Evolutionary conservation across 345 rosid species (phyloP).

Genomic region (Arabis hirsuta): DNA sequence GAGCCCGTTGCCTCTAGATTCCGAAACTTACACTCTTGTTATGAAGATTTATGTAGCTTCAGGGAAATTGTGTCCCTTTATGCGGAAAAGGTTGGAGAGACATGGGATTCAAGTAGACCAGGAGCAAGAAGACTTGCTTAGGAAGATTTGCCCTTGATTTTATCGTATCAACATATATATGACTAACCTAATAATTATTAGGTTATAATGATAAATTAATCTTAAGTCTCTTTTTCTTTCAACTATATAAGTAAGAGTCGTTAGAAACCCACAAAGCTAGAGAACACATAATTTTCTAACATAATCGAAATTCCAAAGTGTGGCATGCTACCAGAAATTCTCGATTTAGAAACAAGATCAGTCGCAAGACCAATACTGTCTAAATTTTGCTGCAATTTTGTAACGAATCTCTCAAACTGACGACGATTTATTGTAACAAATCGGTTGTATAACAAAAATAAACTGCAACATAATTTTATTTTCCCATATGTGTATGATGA

Average conservation of each 20-base stretch:
- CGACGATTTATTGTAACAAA: no score
- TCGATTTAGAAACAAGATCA: neutral
- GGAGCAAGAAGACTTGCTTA: conserved; percentile 56
- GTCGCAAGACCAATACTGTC: neutral
- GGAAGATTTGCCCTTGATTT: conserved; percentile 41
- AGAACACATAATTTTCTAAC: neutral
- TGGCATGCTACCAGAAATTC: neutral
- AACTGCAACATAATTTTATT: no score
- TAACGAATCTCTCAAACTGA: no score
- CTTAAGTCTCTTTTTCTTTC: no score
- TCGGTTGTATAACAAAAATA: no score
- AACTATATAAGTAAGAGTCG: no score
- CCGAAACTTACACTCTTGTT: conserved; percentile 38
- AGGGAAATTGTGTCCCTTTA: conserved; percentile 48
- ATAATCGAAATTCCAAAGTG: neutral
- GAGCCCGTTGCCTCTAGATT: no score
- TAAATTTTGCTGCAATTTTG: neutral
- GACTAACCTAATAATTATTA: no score
- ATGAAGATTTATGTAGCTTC: conserved; percentile 52
- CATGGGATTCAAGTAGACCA: conserved; percentile 46
- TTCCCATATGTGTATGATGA: no score
- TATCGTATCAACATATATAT: no score
- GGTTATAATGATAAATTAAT: no score
- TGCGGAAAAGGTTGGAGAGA: conserved; percentile 51
- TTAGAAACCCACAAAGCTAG: neutral